Base-by-base conservation (phyloP, 805 yeast species). In the Cyberlindnera euphorbiae region DNA sequence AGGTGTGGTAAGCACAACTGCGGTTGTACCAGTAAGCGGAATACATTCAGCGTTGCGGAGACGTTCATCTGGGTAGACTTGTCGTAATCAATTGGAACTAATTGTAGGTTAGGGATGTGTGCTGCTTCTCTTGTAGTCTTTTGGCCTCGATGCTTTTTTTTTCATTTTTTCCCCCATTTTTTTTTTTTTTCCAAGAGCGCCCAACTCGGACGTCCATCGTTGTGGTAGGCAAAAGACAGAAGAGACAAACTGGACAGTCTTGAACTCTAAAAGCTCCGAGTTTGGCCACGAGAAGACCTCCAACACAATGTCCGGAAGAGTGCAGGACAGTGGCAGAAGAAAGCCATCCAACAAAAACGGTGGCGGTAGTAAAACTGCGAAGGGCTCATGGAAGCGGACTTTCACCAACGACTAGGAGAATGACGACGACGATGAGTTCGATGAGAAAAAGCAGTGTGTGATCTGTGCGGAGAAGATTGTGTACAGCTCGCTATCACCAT, bases 391-490 rank as follows among this genome's bases (percentile, higher is more conserved):
- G 55, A 50, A 51, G 24, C 32, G 50, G 12, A 17, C 50, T 1
- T 50, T 50, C 33, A 32, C 42, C 13, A 33, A 32, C 6, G 39
- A 33, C 11, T 13, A 30, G 4, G 38, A 30, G 10, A 38, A 28
- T n/a, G 42, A 36, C 4, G 52, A 37, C 12, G 62, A 52, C 8
- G 62, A 57, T 6, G 61, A 55, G 12, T 59, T 58, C 13, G 66
- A 63, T 26, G 70, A 62, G n/a, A 59, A 49, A 8, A 71, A 71
- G 10, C 53, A 61, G 22, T 89, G 97, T 68, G 62, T 88, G 16
- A 84, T 93, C 39, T 93, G 99, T 64, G 93, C 97, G 0, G 82
- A 84, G 30, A 64, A 64, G 21, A 67, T 87, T 18, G 46, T 49
- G n/a, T 73, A 69, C 47, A 77, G 79, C 3, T 86, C 95, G 0